These are phyloP conservation scores for Pulveroboletus sp. DNA, from an alignment of 768 basidiomycete genomes.

Conservation along the genomic window DNA sequence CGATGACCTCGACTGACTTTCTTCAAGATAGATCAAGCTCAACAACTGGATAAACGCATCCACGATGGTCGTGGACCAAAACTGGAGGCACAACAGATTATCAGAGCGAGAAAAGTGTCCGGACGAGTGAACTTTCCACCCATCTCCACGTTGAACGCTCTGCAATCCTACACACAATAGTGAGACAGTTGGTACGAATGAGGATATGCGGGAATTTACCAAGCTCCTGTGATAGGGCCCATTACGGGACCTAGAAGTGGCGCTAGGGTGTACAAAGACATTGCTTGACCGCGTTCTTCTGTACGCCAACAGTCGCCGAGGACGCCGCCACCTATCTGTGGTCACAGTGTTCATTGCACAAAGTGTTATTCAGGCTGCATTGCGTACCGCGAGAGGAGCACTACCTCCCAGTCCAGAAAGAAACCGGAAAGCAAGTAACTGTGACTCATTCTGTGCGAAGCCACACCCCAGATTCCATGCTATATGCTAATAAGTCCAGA, in stretches of 20 bases:
- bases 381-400: constrained; percentile 50
- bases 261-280: constrained; percentile 60
- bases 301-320: constrained; percentile 57
- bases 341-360: background rate
- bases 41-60: constrained; percentile 50
- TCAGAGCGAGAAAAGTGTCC: background rate
- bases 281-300: constrained; percentile 60
- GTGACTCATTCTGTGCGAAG: constrained; percentile 52
- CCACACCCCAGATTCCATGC: constrained; percentile 63
- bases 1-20: constrained; percentile 42
- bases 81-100: constrained; percentile 31
- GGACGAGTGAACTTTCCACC: constrained; percentile 43
- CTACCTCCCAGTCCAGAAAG: constrained; percentile 69
- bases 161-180: constrained; percentile 40
- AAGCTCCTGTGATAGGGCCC: constrained; percentile 60
- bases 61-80: constrained; percentile 62
- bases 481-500: constrained; percentile 12
- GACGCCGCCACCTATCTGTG: constrained; percentile 60
- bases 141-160: constrained; percentile 65
- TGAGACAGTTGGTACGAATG: background rate
- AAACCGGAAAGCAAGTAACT: constrained; percentile 68
- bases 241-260: constrained; percentile 62
- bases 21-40: constrained; percentile 54
- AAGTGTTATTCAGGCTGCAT: background rate
- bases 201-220: constrained; percentile 29